Conservation (phyloP, 1,139 yeast species). For the Pichia sp. region DNA sequence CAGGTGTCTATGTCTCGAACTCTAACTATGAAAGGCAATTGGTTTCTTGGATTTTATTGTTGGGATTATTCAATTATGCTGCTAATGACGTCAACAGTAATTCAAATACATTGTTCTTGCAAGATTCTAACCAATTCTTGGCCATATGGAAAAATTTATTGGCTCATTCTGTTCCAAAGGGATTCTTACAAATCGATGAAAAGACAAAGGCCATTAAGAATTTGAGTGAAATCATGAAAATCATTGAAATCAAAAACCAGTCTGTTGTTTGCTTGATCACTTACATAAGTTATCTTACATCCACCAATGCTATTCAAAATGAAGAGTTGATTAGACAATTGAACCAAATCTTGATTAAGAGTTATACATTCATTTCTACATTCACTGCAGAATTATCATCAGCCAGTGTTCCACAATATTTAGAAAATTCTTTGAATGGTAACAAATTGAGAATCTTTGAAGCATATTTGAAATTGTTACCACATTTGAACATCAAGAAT, state of each 20-base stretch:
- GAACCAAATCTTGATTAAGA: constrained; percentile 42
- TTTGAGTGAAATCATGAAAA: constrained; percentile 40
- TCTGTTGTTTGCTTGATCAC: constrained; percentile 46
- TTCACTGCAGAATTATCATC: constrained; percentile 27
- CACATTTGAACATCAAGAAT: constrained; percentile 35
- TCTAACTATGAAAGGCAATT: constrained; percentile 41
- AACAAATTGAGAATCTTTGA: constrained; percentile 45
- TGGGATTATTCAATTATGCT: constrained; percentile 70
- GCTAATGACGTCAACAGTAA: constrained; percentile 39
- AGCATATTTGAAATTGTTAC: constrained; percentile 40
- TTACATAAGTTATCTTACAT: constrained; percentile 36
- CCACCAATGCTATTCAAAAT: constrained; percentile 30
- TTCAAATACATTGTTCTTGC: constrained; percentile 66
- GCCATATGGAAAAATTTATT: constrained; percentile 82
- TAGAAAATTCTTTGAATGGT: constrained; percentile 31
- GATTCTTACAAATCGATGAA: constrained; percentile 28
- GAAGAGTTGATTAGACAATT: constrained; percentile 42
- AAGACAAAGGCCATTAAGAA: constrained; percentile 29
- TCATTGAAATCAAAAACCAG: constrained; percentile 46
- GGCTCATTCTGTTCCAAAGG: constrained; percentile 43
- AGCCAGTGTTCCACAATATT: constrained; percentile 11
- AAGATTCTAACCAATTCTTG: constrained; percentile 55
- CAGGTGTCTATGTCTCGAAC: constrained; percentile 41
- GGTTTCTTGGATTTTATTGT: constrained; percentile 71
- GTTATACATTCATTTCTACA: constrained; percentile 35